These are phyloP conservation scores for Epichloe glyceriae DNA, from an alignment of 2,329 filamentous ascomycete genomes.

Conservation along the genomic window DNA sequence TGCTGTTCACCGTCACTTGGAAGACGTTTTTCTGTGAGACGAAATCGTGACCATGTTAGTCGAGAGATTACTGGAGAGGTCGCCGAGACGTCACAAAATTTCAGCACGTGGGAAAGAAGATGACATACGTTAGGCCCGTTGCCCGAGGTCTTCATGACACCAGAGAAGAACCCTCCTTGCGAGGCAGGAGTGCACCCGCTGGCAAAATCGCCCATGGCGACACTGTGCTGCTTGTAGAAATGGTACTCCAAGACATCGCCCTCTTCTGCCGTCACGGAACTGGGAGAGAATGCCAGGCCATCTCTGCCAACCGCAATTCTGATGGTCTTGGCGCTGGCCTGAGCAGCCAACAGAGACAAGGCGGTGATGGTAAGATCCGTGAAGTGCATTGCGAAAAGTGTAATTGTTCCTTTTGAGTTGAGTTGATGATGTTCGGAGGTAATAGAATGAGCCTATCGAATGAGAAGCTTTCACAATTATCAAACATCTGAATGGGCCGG, in stretches of 20 bases:
- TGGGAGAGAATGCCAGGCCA: slow-evolving; percentile 24
- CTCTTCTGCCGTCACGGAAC: slow-evolving; percentile 22
- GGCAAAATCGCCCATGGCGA: slow-evolving; percentile 32
- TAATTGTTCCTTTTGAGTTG: too few relatives aligned
- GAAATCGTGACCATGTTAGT: slow-evolving; percentile 2
- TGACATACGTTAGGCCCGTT: slow-evolving; percentile 1
- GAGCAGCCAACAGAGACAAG: slow-evolving; percentile 8
- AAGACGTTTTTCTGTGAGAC: slow-evolving; percentile 8
- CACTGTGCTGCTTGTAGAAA: slow-evolving; percentile 34
- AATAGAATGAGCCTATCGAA: neutral
- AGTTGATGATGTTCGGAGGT: too few relatives aligned
- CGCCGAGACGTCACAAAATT: neutral
- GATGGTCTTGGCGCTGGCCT: slow-evolving; percentile 15
- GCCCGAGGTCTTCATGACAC: slow-evolving; percentile 2
- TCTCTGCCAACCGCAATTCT: slow-evolving; percentile 30
- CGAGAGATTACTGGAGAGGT: neutral
- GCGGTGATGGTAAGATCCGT: slow-evolving; percentile 4
- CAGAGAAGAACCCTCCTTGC: slow-evolving; percentile 8
- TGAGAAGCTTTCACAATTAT: neutral
- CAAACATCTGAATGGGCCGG: neutral
- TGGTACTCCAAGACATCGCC: slow-evolving; percentile 38
- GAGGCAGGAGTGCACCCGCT: slow-evolving; percentile 31
- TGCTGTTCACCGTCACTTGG: slow-evolving; percentile 16
- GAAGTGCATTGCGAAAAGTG: slow-evolving; percentile 8
- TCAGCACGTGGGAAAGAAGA: neutral